phyloP scores from a whole-genome alignment of 139 green algal genomes.

The Penium margaritaceum region DNA sequence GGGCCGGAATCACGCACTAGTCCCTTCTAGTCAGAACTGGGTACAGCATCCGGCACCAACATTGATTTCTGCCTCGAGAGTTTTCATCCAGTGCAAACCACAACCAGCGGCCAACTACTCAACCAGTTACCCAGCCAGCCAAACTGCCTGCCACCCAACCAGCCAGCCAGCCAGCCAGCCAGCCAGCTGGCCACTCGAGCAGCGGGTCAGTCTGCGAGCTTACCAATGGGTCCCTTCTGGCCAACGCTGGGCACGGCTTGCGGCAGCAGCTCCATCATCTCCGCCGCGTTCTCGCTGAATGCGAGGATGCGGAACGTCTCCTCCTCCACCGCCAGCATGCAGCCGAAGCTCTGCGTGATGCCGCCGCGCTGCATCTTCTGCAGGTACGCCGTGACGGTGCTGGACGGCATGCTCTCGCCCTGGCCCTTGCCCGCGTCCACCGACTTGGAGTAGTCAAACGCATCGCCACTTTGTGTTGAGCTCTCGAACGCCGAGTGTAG shows the following conservation, averaged over 20 bases:
- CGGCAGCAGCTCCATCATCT: conserved; percentile 37
- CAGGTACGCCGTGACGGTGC: conserved; percentile 36
- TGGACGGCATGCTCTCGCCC: conserved; percentile 28
- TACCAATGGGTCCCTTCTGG: conserved; percentile 17
- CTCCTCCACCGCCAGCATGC: conserved; percentile 40
- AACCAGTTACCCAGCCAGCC: too few relatives aligned
- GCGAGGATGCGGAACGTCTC: conserved; percentile 35
- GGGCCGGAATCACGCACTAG: too few relatives aligned
- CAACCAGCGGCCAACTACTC: too few relatives aligned
- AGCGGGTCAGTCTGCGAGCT: too few relatives aligned
- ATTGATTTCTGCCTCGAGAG: too few relatives aligned
- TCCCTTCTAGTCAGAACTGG: too few relatives aligned
- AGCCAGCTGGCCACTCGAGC: too few relatives aligned
- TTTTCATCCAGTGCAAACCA: neutral
- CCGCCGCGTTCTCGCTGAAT: conserved; percentile 39
- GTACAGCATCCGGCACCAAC: too few relatives aligned
- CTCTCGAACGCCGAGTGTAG: conserved; percentile 37
- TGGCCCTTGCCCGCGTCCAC: conserved; percentile 32
- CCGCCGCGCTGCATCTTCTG: conserved; percentile 44
- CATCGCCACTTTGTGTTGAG: conserved; percentile 24
- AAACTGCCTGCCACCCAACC: neutral
- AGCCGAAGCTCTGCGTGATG: conserved; percentile 36
- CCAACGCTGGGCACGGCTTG: conserved; percentile 38
- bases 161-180: too few relatives aligned
- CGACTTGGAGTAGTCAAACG: conserved; percentile 44